These are phyloP conservation scores for Clathrus columnatus DNA, from an alignment of 768 basidiomycete genomes.

Conservation along the genomic window DNA sequence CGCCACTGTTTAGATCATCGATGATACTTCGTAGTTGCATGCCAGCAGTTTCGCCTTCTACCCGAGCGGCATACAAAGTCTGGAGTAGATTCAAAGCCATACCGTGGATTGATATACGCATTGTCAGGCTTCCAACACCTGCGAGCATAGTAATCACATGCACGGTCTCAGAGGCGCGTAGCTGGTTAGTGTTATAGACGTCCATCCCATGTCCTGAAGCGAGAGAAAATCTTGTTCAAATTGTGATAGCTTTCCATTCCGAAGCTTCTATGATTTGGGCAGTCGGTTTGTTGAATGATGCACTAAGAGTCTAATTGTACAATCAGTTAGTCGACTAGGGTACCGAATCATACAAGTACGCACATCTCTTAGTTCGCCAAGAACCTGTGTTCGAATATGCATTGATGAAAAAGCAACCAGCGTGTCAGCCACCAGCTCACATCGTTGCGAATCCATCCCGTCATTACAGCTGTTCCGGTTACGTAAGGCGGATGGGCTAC, in stretches of 20 bases:
- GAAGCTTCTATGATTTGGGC: constrained; percentile 58
- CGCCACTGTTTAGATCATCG: constrained; percentile 46
- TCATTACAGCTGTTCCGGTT: constrained; percentile 82
- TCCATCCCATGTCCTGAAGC: constrained; percentile 61
- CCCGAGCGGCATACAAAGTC: constrained; percentile 51
- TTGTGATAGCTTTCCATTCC: constrained; percentile 76
- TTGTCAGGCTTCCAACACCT: constrained; percentile 53
- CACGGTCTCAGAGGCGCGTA: constrained; percentile 75
- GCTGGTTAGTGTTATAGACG: constrained; percentile 54
- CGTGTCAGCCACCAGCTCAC: constrained; percentile 67
- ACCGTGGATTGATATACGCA: constrained; percentile 77
- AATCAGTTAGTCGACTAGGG: neutral
- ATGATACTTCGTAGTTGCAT: constrained; percentile 56
- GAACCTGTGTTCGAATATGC: constrained; percentile 65
- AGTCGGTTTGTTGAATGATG: constrained; percentile 57
- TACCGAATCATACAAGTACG: constrained; percentile 12
- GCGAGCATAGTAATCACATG: constrained; percentile 72
- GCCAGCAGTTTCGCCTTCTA: constrained; percentile 46
- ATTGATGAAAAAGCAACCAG: constrained; percentile 68
- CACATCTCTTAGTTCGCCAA: constrained; percentile 74
- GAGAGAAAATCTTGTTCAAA: constrained; percentile 64
- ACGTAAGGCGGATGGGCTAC: constrained; percentile 46
- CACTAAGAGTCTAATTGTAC: constrained; percentile 60
- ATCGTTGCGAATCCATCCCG: constrained; percentile 63
- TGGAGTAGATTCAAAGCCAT: constrained; percentile 77